Evolutionary conservation across 192 early-diverging fungal species (phyloP).

Genomic region (Umbelopsis isabellina): DNA sequence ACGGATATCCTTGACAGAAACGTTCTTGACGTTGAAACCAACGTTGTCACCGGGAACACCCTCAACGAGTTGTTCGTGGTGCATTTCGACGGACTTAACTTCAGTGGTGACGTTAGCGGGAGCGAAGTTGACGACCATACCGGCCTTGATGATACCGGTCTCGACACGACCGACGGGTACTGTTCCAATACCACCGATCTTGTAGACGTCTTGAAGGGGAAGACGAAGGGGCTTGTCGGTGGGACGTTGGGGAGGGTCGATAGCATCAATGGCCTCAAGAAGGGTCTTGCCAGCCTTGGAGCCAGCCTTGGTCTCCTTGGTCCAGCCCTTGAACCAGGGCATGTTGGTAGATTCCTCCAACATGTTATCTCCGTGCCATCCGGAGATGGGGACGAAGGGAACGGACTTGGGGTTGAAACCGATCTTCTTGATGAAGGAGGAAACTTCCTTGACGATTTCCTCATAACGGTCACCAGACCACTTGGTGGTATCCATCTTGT

Average conservation of each 20-base stretch:
- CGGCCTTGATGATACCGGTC: constrained; percentile 88
- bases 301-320: constrained; percentile 85
- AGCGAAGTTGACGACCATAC: constrained; percentile 88
- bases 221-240: constrained; percentile 96
- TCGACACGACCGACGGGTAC: constrained; percentile 98
- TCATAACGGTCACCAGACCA: constrained; percentile 94
- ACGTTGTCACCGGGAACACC: constrained; percentile 97
- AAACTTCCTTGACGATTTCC: constrained; percentile 96
- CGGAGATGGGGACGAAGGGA: constrained; percentile 97
- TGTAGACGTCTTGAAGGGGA: constrained; percentile 98
- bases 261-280: constrained; percentile 92
- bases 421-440: constrained; percentile 96
- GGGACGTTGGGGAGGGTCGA: constrained; percentile 89
- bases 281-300: constrained; percentile 77
- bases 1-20: constrained; percentile 96
- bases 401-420: constrained; percentile 93
- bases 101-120: constrained; percentile 88
- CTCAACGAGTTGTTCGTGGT: constrained; percentile 90
- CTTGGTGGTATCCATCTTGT: constrained; percentile 99
- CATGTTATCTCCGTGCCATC: constrained; percentile 99
- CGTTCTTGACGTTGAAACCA: constrained; percentile 99
- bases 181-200: constrained; percentile 96
- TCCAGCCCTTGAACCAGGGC: constrained; percentile 98
- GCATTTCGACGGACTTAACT: constrained; percentile 98
- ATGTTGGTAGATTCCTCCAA: constrained; percentile 91